Percentiles rank a stretch among this genome's conserved stretches.
phyloP scores from a whole-genome alignment of 2,329 filamentous ascomycete species.

The Nemania abortiva region DNA sequence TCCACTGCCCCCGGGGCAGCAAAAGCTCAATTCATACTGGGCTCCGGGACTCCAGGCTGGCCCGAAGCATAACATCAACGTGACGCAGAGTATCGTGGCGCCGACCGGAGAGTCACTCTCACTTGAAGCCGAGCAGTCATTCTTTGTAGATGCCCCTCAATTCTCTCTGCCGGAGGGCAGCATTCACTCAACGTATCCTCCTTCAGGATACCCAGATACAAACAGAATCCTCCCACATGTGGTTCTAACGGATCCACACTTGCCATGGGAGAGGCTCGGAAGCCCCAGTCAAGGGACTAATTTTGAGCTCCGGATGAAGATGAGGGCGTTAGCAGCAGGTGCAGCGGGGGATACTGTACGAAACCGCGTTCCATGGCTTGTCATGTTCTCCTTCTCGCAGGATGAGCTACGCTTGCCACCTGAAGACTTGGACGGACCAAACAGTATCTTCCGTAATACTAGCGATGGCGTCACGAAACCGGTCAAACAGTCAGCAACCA shows the following conservation, averaged over 20 bases:
- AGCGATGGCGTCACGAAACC: constrained; percentile 25
- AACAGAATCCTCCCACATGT: constrained; percentile 57
- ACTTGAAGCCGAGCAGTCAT: constrained; percentile 45
- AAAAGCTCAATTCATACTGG: constrained; percentile 43
- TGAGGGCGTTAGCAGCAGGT: constrained; percentile 7
- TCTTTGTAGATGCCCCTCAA: constrained; percentile 54
- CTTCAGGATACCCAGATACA: constrained; percentile 53
- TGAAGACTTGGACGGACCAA: constrained; percentile 36
- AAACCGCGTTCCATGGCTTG: constrained; percentile 56
- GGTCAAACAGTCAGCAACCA: constrained; percentile 41
- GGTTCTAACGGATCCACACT: constrained; percentile 57
- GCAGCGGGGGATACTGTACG: not conserved
- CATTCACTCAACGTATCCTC: constrained; percentile 57
- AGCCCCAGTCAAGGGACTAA: constrained; percentile 33
- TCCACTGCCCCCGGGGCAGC: constrained; percentile 34
- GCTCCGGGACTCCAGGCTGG: constrained; percentile 40
- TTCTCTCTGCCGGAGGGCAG: constrained; percentile 51
- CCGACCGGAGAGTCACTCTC: not conserved
- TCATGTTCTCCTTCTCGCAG: constrained; percentile 53
- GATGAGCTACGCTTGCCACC: constrained; percentile 52
- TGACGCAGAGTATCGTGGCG: constrained; percentile 16
- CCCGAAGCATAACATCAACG: constrained; percentile 21
- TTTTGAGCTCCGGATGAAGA: constrained; percentile 14
- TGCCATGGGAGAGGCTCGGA: constrained; percentile 58
- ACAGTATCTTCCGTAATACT: constrained; percentile 29